Evolutionary conservation across 768 basidiomycete species (phyloP), one percentile per base, ranked within the genome.

Genomic region (Collybiopsis luxurians): DNA sequence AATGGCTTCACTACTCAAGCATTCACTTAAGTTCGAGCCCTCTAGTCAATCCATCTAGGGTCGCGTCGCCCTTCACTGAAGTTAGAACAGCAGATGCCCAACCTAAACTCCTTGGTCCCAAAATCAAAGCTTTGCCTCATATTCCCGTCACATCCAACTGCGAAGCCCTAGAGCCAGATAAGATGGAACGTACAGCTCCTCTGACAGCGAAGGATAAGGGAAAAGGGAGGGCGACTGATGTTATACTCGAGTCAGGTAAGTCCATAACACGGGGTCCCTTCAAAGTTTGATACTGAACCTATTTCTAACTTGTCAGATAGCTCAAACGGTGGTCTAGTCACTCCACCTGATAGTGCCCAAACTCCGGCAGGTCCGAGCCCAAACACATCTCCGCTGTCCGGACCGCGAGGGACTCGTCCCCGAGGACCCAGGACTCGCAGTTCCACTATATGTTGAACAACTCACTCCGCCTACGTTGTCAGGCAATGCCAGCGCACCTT

Each of bases 41-140:
- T n/a, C n/a, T n/a, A n/a, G n/a, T n/a, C n/a, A n/a, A n/a, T n/a
- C n/a, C n/a, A n/a, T n/a, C n/a, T n/a, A n/a, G n/a, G n/a, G n/a
- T n/a, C n/a, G n/a, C n/a, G n/a, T n/a, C n/a, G n/a, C n/a, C n/a
- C n/a, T n/a, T n/a, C n/a, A n/a, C n/a, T n/a, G n/a, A n/a, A n/a
- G n/a, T n/a, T n/a, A n/a, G n/a, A n/a, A 44, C n/a, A 44, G 23
- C 38, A 19, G 31, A 24, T 11, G 4, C 24, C 38, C 9, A 11
- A 10, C 51, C 36, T n/a, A 49, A 12, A 34, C 4, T 4, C 11
- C 24, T 21, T 13, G 24, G 12, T 3, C 6, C 27, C 15, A 44
- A 44, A 23, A 21, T 54, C 42, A 54, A 54, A 54, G 53, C 53
- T 30, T 44, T 54, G 26, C 53, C 53, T 19, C 42, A 42, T 10